These are phyloP conservation scores for Tephrocybe sp. DNA, from an alignment of 768 basidiomycete genomes.

Conservation along the genomic window DNA sequence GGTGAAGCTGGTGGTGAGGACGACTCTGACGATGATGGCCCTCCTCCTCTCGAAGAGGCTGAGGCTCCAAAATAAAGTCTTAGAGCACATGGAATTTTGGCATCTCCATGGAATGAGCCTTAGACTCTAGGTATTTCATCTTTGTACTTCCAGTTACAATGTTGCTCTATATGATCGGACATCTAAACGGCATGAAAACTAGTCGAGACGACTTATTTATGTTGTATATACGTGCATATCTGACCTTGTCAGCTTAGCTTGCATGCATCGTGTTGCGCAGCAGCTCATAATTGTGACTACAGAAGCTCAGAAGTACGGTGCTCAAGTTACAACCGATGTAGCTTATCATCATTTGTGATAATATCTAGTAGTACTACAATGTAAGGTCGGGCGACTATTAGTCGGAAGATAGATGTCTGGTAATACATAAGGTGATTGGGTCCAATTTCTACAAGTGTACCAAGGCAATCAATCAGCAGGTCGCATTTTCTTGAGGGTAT, in stretches of 20 bases:
- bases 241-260: no score
- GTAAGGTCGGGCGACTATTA: no score
- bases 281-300: no score
- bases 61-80: slow-evolving; percentile 41
- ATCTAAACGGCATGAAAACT: no score
- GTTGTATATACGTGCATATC: no score
- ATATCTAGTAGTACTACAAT: no score
- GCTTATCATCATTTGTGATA: no score
- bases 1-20: slow-evolving; percentile 40
- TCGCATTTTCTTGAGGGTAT: slow-evolving; percentile 7
- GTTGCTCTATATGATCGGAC: no score
- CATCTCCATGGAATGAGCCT: not conserved
- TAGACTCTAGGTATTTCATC: not conserved
- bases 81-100: not conserved
- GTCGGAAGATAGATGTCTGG: not conserved
- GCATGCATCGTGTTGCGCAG: no score
- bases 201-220: no score
- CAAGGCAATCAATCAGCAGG: not conserved
- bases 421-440: not conserved
- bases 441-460: not conserved
- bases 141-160: not conserved
- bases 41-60: slow-evolving; percentile 80
- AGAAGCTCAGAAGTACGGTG: no score
- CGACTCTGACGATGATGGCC: slow-evolving; percentile 65
- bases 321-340: not conserved